A percentile compares a stretch with the other conserved stretches of the same genome.
Conservation (phyloP, 176 grass and related monocot genomes). For the Bromus sterilis region DNA sequence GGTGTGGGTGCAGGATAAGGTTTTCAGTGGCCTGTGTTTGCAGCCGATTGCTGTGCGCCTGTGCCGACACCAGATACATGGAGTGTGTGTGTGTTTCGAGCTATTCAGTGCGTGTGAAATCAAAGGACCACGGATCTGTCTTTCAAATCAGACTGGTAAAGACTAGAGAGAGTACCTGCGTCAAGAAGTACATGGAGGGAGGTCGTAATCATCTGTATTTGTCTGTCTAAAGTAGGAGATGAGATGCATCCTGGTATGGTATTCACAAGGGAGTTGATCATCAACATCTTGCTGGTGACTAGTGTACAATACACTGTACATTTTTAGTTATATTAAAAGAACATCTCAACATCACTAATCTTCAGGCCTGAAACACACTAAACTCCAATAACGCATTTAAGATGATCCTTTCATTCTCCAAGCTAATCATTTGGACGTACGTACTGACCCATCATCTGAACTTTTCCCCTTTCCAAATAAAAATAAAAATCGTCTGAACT, state of each 20-base stretch:
- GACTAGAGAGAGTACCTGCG: neutral
- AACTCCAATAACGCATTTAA: neutral
- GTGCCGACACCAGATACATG: slow-evolving; percentile 32
- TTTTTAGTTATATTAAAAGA: neutral
- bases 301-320: no score
- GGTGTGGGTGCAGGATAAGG: neutral
- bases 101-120: no score
- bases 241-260: neutral
- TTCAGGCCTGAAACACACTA: neutral
- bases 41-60: neutral
- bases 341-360: neutral
- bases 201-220: no score
- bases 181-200: neutral
- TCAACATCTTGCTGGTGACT: neutral
- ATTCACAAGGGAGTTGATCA: neutral
- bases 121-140: neutral
- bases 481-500: no score
- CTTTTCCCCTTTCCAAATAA: no score
- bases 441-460: neutral
- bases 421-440: neutral
- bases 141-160: neutral
- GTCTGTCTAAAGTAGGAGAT: no score
- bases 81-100: no score
- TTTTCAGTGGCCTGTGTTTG: neutral
- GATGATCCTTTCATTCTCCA: neutral